phyloP scores from a whole-genome alignment of 2,329 filamentous ascomycete species.

The Botrytis hyacinthi region DNA sequence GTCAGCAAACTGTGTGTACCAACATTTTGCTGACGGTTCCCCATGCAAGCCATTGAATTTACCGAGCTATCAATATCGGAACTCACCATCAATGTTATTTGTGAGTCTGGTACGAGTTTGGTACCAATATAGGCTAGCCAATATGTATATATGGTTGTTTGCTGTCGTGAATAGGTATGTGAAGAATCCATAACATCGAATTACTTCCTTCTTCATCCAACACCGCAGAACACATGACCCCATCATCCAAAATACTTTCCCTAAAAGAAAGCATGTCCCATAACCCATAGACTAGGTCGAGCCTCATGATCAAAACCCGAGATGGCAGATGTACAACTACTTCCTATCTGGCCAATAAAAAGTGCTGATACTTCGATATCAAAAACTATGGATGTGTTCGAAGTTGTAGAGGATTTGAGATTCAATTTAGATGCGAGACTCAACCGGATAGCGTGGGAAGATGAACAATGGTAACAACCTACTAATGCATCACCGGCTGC shows the following conservation, averaged over 20 bases:
- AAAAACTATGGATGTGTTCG: conserved; percentile 14
- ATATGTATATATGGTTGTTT: too few species aligned
- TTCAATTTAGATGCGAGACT: conserved; percentile 13
- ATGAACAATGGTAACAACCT: conserved; percentile 23
- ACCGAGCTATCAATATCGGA: too few species aligned
- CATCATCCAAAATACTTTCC: neutral
- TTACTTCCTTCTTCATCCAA: neutral
- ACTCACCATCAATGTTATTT: too few species aligned
- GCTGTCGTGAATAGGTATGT: too few species aligned
- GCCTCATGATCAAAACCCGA: neutral
- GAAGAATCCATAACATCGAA: too few species aligned
- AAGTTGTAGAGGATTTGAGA: neutral
- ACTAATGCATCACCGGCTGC: neutral
- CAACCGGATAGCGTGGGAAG: conserved; percentile 21
- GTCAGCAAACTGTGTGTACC: too few species aligned
- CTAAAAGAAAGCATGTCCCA: conserved; percentile 18
- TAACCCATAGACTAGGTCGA: conserved; percentile 3
- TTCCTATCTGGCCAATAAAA: neutral
- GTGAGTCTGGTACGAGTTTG: too few species aligned
- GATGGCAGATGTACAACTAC: conserved; percentile 19
- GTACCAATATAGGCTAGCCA: too few species aligned
- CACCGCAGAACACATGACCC: neutral
- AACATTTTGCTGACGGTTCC: too few species aligned
- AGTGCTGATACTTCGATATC: conserved; percentile 7
- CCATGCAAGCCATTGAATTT: too few species aligned